Percentiles rank a stretch among this genome's conserved stretches.
Conservation (phyloP, 179 eudicot genomes). For the Amaranthus tricolor region DNA sequence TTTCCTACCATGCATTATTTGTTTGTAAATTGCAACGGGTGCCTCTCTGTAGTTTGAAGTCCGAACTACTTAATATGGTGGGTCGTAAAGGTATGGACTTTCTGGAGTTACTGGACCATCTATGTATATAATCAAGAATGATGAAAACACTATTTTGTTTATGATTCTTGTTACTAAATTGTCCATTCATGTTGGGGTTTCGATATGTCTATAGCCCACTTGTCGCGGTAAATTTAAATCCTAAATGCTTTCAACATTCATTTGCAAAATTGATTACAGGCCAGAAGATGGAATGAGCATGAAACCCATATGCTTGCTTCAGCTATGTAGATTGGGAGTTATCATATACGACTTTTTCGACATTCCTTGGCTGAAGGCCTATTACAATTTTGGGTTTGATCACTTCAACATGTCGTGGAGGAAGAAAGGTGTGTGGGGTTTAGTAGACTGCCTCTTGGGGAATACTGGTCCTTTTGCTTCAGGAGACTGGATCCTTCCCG, state of each 20-base stretch:
- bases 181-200: too few species aligned
- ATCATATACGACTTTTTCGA: constrained; percentile 91
- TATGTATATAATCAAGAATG: too few species aligned
- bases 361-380: constrained; percentile 67
- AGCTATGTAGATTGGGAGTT: constrained; percentile 64
- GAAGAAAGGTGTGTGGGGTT: constrained; percentile 69
- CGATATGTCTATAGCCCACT: too few species aligned
- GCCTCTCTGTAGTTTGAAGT: not conserved
- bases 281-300: constrained; percentile 73
- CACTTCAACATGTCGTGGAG: constrained; percentile 90
- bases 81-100: constrained; percentile 1
- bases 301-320: constrained; percentile 74
- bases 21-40: not conserved
- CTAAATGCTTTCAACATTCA: not conserved
- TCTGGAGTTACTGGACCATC: too few species aligned
- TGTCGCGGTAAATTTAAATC: not conserved
- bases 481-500: constrained; percentile 96
- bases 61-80: not conserved
- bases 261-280: constrained; percentile 38
- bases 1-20: not conserved
- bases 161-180: too few species aligned
- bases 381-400: constrained; percentile 92
- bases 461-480: constrained; percentile 84
- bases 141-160: too few species aligned
- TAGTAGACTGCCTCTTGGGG: constrained; percentile 70